phyloP scores from a whole-genome alignment of 176 grass and related monocot genomes.

The Oryza australiensis region DNA sequence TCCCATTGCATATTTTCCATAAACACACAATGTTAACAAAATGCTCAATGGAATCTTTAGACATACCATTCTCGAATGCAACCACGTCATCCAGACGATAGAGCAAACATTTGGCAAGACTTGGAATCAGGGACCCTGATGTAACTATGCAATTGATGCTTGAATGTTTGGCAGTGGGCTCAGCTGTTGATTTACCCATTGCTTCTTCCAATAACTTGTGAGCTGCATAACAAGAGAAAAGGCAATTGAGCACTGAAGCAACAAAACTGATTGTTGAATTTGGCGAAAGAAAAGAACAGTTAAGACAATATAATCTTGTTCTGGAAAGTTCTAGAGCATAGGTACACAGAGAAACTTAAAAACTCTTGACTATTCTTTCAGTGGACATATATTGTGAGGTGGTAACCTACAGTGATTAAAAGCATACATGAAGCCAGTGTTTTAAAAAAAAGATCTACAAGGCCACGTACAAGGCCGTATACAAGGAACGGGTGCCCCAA shows the following conservation, averaged over 20 bases:
- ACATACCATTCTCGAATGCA: conserved; percentile 70
- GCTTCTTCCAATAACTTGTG: conserved; percentile 67
- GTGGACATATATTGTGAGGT: not conserved
- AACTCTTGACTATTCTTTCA: not conserved
- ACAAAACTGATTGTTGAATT: not conserved
- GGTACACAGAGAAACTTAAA: not conserved
- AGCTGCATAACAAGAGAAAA: conserved; percentile 39
- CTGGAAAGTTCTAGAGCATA: not conserved
- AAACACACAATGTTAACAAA: conserved; percentile 19
- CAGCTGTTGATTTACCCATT: conserved; percentile 37
- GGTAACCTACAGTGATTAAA: not conserved
- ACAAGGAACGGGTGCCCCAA: no score
- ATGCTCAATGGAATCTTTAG: not conserved
- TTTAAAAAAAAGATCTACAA: no score
- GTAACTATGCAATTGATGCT: conserved; percentile 81
- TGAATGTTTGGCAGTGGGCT: conserved; percentile 22
- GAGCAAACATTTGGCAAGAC: conserved; percentile 92
- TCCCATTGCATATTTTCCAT: not conserved
- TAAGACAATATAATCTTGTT: not conserved
- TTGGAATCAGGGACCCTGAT: conserved; percentile 92
- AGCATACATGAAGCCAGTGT: not conserved
- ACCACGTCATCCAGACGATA: conserved; percentile 87
- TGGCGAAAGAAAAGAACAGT: not conserved
- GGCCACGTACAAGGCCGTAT: no score
- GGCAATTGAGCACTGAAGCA: not conserved